phyloP scores from a whole-genome alignment of 2,329 filamentous ascomycete genomes.

The Cladophialophora carrionii region DNA sequence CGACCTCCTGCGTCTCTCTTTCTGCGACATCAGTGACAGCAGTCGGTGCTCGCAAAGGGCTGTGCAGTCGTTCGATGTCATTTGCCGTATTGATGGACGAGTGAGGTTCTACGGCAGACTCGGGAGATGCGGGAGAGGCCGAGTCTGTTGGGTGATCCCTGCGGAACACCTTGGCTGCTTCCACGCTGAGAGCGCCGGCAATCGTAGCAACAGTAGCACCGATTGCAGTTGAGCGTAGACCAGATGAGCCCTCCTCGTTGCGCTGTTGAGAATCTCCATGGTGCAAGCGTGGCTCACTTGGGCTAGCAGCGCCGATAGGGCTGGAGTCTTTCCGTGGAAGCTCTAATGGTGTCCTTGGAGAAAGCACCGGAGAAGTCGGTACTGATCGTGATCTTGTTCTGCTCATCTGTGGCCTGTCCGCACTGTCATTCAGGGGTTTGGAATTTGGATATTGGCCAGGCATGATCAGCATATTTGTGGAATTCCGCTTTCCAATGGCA shows the following conservation, averaged over 20 bases:
- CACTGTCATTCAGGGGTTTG: neutral
- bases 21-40: neutral
- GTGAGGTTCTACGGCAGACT: slow-evolving; percentile 1
- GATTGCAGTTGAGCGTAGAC: slow-evolving; percentile 19
- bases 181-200: slow-evolving; percentile 36
- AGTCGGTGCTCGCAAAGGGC: neutral
- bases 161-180: slow-evolving; percentile 29
- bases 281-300: neutral
- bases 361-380: slow-evolving; percentile 17
- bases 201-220: slow-evolving; percentile 36
- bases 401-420: slow-evolving; percentile 18
- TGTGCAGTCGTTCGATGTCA: slow-evolving; percentile 11
- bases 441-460: slow-evolving; percentile 32
- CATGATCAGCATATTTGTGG: slow-evolving; percentile 35
- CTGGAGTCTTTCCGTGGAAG: neutral
- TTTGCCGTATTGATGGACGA: slow-evolving; percentile 15
- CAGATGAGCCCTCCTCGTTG: slow-evolving; percentile 3
- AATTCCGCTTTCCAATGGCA: slow-evolving; percentile 20
- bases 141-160: slow-evolving; percentile 18
- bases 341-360: slow-evolving; percentile 4
- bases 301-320: neutral
- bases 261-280: neutral
- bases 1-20: slow-evolving; percentile 7
- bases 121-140: slow-evolving; percentile 2
- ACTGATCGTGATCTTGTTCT: slow-evolving; percentile 33